A percentile compares a stretch with the other conserved stretches of the same genome.
Evolutionary conservation across 192 early-diverging fungal species (phyloP).

Genomic region (Endogone sp.): DNA sequence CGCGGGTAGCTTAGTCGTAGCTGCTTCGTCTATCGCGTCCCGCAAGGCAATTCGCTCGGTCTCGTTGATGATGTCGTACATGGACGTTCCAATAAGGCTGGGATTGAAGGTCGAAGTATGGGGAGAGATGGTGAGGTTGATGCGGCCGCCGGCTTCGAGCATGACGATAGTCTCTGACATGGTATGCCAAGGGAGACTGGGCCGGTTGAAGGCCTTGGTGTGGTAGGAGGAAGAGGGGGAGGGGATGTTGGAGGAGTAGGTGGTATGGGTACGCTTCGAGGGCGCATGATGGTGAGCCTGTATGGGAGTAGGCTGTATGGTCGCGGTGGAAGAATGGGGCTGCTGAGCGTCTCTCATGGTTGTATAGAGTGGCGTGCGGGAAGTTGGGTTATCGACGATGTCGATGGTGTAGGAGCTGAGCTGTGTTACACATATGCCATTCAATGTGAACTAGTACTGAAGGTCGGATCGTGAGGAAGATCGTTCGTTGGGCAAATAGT

Average conservation of each 20-base stretch:
- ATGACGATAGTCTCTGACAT: constrained; percentile 10
- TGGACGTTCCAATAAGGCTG: neutral
- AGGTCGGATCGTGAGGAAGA: neutral
- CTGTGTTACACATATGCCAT: neutral
- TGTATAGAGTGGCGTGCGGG: too few relatives aligned
- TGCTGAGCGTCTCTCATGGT: neutral
- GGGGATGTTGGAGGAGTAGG: neutral
- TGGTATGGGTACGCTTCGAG: neutral
- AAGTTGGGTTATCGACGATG: neutral
- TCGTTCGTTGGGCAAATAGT: too few relatives aligned
- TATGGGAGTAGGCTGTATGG: neutral
- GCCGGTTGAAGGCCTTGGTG: neutral
- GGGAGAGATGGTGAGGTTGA: constrained; percentile 6
- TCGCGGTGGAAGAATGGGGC: neutral
- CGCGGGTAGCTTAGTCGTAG: constrained; percentile 1
- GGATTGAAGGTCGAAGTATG: constrained; percentile 12
- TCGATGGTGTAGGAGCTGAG: neutral
- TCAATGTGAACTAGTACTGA: too few relatives aligned
- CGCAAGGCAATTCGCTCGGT: constrained; percentile 1
- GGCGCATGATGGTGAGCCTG: neutral
- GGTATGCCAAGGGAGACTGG: neutral
- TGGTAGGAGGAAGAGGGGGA: neutral
- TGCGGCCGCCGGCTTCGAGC: constrained; percentile 2
- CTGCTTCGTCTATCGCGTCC: constrained; percentile 3
- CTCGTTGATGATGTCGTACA: constrained; percentile 6